Percentiles rank a stretch among this genome's conserved stretches.
Evolutionary conservation across 148 eudicot species (phyloP).

Genomic region (Fagopyrum homotropicum): DNA sequence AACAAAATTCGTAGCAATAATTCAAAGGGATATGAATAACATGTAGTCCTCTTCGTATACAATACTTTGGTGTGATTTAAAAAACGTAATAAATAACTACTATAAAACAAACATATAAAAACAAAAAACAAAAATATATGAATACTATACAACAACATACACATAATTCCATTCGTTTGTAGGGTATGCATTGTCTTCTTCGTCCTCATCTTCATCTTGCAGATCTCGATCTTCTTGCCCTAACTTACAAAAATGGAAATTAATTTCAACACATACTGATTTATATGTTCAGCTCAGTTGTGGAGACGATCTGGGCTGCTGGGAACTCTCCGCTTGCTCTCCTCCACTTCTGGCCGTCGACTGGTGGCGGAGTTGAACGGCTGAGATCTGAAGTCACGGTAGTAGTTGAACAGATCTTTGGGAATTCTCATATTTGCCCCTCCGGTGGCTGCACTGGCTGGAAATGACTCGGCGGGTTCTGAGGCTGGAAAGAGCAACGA

Average conservation of each 20-base stretch:
- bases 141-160: not conserved
- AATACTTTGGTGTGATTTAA: not conserved
- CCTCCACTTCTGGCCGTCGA: not conserved
- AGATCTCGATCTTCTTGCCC: not conserved
- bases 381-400: conserved; percentile 6
- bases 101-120: not conserved
- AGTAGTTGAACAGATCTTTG: not conserved
- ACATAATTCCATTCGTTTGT: not conserved
- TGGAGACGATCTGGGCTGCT: conserved; percentile 10
- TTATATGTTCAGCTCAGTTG: not conserved
- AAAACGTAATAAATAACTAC: not conserved
- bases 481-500: not conserved
- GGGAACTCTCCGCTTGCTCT: not conserved
- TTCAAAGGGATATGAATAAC: not conserved
- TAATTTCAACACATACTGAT: not conserved
- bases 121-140: not conserved
- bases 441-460: not conserved
- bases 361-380: not conserved
- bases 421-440: not conserved
- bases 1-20: not conserved
- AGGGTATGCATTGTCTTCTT: not conserved
- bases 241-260: not conserved
- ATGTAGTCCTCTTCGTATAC: not conserved
- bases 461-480: not conserved
- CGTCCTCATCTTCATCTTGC: not conserved